Base-by-base conservation (phyloP, 176 grass and related monocot species). In the Oryza nivara region DNA sequence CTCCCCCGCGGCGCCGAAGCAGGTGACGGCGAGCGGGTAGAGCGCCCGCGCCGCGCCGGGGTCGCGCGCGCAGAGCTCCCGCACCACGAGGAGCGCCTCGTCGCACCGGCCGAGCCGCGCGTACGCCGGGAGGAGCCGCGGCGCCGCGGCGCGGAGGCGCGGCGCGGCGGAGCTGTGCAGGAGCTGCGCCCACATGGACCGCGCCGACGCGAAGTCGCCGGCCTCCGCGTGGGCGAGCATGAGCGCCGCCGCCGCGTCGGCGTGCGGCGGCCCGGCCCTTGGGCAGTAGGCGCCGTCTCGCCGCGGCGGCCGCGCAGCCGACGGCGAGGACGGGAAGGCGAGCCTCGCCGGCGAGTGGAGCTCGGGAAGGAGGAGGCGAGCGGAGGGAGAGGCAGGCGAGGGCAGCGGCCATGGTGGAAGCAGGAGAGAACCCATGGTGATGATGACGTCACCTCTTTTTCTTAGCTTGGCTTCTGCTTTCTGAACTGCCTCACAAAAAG, bases 141-240 rank as follows among this genome's bases (percentile, higher is more conserved):
- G 75, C 17, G 88, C 70, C 9, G 82, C 86, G 26, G 84, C 67
- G 6, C 79, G 61, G 38, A 89, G 87, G 74, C 79, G 46, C 23
- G 90, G 78, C 32, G 84, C 48, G 41, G 88, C 83, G 25, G 95
- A 92, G 74, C 92, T 97, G 78, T 91, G 87, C 72, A 97, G 76
- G 65, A 97, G 89, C 85, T 97, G 88, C 67, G 78, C 64, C 88
- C 92, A 94, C 56, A 97, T 76, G 77, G 95, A 81, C 61, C 68
- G 83, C 11, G 95, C 95, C 73, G 78, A 78, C 30, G 11, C 61
- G 54, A 97, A 89, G 79, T 91, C 81, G 5, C 92, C 95, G 76
- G 89, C 86, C 67, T 89, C 86, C n/a, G 90, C 90, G 78, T 82
- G 85, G 22, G 76, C 54, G 47, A 97, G 81, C 92, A 94, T 92